Base-by-base conservation (phyloP, 2,329 filamentous ascomycete species). In the Zasmidium angulare region DNA sequence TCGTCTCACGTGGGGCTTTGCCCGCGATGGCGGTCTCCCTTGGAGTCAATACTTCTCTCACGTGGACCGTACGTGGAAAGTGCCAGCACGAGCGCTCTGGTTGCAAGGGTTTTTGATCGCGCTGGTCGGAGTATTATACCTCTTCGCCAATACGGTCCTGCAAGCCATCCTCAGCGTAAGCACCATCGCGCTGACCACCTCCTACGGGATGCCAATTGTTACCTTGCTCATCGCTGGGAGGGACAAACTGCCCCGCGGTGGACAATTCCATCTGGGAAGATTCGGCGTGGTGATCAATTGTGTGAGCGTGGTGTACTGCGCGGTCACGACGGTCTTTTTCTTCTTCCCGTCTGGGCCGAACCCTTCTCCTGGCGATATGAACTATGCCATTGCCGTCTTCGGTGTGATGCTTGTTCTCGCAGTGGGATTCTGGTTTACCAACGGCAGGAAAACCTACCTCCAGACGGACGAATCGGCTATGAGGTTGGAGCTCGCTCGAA, bases 341-440 rank as follows among this genome's bases (percentile, higher is more conserved):
- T 81, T 84, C 67, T 84, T 84, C 64, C 82, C 82, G 0, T 70
- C 70, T 0, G 60, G 58, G 0, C 82, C 82, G 0, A 77, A 77
- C 58, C 82, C 82, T 0, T 62, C 75, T 0, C 68, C 74, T 0
- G 70, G 72, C n/a, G 80, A 84, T 60, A 84, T 84, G 82, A 84
- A 84, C 68, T 84, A 79, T 65, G 82, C 82, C 4, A 83, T 84
- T 63, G 82, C 79, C 0, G 82, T 84, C 0, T 84, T 84, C 63
- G 82, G 80, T 1, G 75, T 84, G 21, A 82, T 84, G 81, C 62
- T 84, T 53, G 72, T 82, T 2, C 74, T 84, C 7, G 75, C 81
- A 0, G 43, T 82, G 1, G 74, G 70, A 0, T 84, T 84, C 60
- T 84, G 82, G 81, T 71, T 83, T 40, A 53, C 81, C 43, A 76